A percentile compares a stretch with the other conserved stretches of the same genome.
phyloP scores from a whole-genome alignment of 345 rosid species.

The Hypericum androsaemum region DNA sequence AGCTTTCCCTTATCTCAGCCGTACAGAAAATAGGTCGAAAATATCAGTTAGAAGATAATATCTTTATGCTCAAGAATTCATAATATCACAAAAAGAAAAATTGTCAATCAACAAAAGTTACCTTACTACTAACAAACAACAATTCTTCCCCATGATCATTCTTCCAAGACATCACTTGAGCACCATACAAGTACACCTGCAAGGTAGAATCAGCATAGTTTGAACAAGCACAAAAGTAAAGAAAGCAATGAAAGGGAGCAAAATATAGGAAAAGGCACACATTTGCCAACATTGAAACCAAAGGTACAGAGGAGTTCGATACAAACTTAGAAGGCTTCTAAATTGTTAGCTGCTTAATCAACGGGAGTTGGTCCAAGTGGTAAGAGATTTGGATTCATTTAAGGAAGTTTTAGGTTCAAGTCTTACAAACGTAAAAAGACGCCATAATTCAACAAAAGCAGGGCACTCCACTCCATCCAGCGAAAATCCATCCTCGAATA shows the following conservation, averaged over 20 bases:
- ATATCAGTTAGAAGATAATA: background rate
- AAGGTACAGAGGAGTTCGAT: background rate
- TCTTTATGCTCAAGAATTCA: background rate
- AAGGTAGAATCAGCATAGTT: background rate
- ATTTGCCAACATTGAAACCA: conserved; percentile 5
- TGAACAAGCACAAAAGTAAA: background rate
- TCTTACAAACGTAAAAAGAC: too few relatives aligned
- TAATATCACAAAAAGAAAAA: background rate
- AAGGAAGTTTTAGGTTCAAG: too few relatives aligned
- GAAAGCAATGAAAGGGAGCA: background rate
- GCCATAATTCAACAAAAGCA: too few relatives aligned
- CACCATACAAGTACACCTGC: conserved; percentile 84
- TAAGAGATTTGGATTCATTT: too few relatives aligned
- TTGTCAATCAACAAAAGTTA: conserved; percentile 10
- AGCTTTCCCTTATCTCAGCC: too few relatives aligned
- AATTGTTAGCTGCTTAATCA: too few relatives aligned
- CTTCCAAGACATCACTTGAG: conserved; percentile 93
- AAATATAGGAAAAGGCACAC: background rate
- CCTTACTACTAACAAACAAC: conserved; percentile 72
- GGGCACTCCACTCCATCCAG: too few relatives aligned
- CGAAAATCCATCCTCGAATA: too few relatives aligned
- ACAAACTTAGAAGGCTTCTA: too few relatives aligned
- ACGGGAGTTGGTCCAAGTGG: too few relatives aligned
- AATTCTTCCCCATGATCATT: conserved; percentile 82
- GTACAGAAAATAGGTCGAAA: background rate